These are phyloP conservation scores for Axilococcus clingmanii DNA, from an alignment of 139 green algal species.

Conservation along the genomic window DNA sequence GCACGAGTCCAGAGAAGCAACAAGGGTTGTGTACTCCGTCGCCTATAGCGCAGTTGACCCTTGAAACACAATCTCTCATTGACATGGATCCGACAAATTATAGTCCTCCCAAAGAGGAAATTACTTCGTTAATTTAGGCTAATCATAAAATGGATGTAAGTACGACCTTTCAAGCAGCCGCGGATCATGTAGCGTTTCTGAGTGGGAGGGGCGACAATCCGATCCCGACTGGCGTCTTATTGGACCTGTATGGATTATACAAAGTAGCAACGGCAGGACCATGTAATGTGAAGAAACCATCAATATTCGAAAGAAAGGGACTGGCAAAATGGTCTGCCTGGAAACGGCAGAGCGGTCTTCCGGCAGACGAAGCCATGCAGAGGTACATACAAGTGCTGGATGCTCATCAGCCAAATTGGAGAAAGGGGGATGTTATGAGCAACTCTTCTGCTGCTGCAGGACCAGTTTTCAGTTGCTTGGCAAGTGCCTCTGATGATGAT, in stretches of 20 bases:
- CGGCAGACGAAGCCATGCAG: background rate
- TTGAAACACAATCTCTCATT: too few relatives aligned
- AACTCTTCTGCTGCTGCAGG: background rate
- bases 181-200: constrained; percentile 10
- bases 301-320: constrained; percentile 29
- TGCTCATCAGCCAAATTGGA: constrained; percentile 8
- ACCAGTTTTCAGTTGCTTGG: constrained; percentile 22
- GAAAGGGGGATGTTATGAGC: background rate
- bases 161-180: constrained; percentile 26
- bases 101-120: too few relatives aligned
- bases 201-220: background rate
- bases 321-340: constrained; percentile 33
- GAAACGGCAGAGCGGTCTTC: constrained; percentile 3
- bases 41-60: too few relatives aligned
- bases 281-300: constrained; percentile 28
- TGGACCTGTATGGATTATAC: constrained; percentile 41
- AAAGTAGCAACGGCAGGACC: constrained; percentile 37
- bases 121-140: too few relatives aligned
- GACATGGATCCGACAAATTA: too few relatives aligned
- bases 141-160: constrained; percentile 8
- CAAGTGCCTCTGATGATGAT: constrained; percentile 7
- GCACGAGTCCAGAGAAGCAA: too few relatives aligned
- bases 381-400: constrained; percentile 15
- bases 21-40: too few relatives aligned
- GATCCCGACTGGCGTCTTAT: constrained; percentile 17